Evolutionary conservation across 768 basidiomycete genomes (phyloP), one percentile per base, ranked within the genome.

Genomic region (Pleurotus platypus): DNA sequence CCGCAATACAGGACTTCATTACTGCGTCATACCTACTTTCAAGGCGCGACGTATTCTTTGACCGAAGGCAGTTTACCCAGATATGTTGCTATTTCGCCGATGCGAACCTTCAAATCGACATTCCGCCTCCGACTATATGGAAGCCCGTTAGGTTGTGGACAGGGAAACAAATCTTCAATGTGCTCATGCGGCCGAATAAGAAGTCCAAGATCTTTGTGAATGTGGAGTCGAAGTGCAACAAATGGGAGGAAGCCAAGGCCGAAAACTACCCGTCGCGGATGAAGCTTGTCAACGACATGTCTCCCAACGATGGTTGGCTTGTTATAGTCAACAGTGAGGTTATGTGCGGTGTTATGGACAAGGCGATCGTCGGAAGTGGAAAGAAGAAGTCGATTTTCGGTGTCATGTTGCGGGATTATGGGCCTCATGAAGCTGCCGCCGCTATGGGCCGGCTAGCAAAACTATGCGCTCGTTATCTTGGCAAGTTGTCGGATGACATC

Each of bases 351-450:
- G 91, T 94, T 13, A 96, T 98, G 87, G 97, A 99, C 75, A 99
- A 99, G 74, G 91, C 92, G 13, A 98, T 94, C 0, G 89, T 98
- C 3, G 97, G 97, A 55, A 90, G 92, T 63, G 97, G 97, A 53
- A 99, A 99, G 82, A 98, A 99, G 79, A 98, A 98, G 68, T 97
- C 94, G 2, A 93, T 99, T 43, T 99, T 98, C 66, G 96, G 96
- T 61, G 92, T 98, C 45, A 98, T 99, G 63, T 82, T 98, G 75
- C 80, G 96, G 57, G 97, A 99, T 71, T 98, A 97, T 69, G 97
- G 97, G 4, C 83, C 93, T 5, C 87, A 96, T 62, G 95, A 93
- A 69, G 97, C 97, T 0, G 93, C 95, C 0, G 79, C 83, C 22
- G 95, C 94, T 9, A 99, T 99, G 97, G 94, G 94, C 70, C 84